Conservation (phyloP, 192 early-diverging fungal species). For the Kickxella alabastrina region DNA sequence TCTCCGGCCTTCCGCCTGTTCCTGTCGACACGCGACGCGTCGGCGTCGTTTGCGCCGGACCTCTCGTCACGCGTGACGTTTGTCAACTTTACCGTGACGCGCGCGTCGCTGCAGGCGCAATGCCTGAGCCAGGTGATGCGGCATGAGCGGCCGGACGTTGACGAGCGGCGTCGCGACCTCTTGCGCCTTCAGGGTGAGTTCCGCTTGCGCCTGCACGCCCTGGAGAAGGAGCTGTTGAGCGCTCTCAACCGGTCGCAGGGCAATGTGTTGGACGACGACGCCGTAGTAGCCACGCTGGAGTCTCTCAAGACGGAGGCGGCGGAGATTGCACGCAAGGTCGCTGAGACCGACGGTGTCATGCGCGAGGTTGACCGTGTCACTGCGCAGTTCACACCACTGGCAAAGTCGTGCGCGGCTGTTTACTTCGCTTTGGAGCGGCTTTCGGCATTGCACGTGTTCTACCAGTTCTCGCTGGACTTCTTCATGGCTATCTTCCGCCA, state of each 20-base stretch:
- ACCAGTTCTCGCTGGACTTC: conserved; percentile 98
- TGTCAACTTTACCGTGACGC: conserved; percentile 99
- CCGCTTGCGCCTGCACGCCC: conserved; percentile 82
- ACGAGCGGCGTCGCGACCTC: conserved; percentile 85
- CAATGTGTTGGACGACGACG: conserved; percentile 97
- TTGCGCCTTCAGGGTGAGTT: conserved; percentile 97
- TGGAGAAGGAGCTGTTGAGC: conserved; percentile 91
- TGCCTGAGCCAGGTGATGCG: conserved; percentile 95
- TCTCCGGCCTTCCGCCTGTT: conserved; percentile 95
- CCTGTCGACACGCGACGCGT: conserved; percentile 91
- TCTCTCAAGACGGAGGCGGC: conserved; percentile 94
- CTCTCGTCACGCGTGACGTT: conserved; percentile 96
- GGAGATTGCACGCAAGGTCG: conserved; percentile 87
- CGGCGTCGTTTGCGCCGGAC: conserved; percentile 92
- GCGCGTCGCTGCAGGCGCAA: conserved; percentile 93
- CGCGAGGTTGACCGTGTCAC: conserved; percentile 94
- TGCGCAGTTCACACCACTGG: conserved; percentile 83
- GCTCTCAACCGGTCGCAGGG: conserved; percentile 93
- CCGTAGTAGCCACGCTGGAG: conserved; percentile 90
- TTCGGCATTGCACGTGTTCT: conserved; percentile 83
- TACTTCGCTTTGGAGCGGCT: conserved; percentile 99
- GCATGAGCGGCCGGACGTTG: conserved; percentile 93
- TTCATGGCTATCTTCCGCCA: conserved; percentile 89
- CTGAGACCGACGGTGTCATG: conserved; percentile 92
- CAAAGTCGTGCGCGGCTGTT: conserved; percentile 84